These are phyloP conservation scores for Capronia americana DNA, from an alignment of 2,329 filamentous ascomycete species.

Conservation along the genomic window DNA sequence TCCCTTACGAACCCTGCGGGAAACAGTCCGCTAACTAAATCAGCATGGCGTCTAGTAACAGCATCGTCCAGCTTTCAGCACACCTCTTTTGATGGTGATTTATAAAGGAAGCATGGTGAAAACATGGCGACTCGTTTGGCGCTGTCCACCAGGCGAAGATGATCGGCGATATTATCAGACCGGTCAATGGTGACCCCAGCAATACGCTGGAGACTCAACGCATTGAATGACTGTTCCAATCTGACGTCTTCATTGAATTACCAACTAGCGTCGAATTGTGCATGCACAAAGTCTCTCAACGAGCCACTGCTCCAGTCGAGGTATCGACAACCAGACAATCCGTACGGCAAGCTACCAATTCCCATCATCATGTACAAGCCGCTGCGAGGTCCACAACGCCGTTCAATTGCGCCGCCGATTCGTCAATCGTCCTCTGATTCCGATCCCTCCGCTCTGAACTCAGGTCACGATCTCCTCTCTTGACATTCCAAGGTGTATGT, in stretches of 20 bases:
- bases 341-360: neutral
- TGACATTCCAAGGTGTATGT: neutral
- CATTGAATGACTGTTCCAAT: neutral
- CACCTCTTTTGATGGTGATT: constrained; percentile 17
- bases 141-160: constrained; percentile 13
- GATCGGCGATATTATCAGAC: constrained; percentile 5
- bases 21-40: neutral
- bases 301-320: neutral
- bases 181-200: neutral
- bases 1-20: neutral
- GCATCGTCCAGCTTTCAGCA: neutral
- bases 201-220: neutral
- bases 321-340: neutral
- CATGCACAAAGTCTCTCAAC: neutral
- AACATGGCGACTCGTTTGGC: constrained; percentile 11
- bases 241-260: neutral
- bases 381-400: constrained; percentile 11
- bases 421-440: neutral
- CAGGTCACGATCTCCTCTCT: neutral
- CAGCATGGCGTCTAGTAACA: neutral
- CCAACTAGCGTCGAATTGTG: neutral
- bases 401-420: neutral
- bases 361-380: constrained; percentile 14
- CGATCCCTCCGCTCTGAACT: neutral
- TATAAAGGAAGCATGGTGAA: constrained; percentile 18